Base-by-base conservation (phyloP, 768 basidiomycete genomes). In the Myochromella boudieri region DNA sequence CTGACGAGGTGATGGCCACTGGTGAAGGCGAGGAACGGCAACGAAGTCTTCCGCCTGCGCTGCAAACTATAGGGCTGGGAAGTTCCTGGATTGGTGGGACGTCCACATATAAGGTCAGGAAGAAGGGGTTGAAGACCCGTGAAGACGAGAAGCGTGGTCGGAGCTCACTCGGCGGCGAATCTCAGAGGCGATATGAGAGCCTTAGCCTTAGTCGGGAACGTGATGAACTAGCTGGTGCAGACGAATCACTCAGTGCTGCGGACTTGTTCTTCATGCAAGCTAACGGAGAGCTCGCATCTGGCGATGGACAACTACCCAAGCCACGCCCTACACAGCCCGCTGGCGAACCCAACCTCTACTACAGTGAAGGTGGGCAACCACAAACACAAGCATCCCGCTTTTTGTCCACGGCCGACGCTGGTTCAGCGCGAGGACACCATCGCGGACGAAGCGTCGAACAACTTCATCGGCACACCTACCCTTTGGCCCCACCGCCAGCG, bases 71-170 rank as follows among this genome's bases (percentile, higher is more conserved):
- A 77, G 84, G 48, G 75, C 81, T 68, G 74, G 53, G 48, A 63
- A 77, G 87, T 60, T 80, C 85, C n/a, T 69, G 91, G 37, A 85
- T 91, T 42, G 87, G 90, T 62, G 92, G 92, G 11, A 85, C 81
- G 51, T 86, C 91, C 4, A 80, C 82, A 3, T 97, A 97, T 74
- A 97, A 97, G 68, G 86, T 89, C 59, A 77, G 94, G 21, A 78
- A 87, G 73, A 91, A 88, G 63, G 74, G 75, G 26, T 63, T 68
- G 25, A 80, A 78, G 47, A 52, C 57, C 15, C 55, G 52, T 46
- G 57, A 60, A 4, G 53, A 49, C 39, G 68, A 52, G 49, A 56
- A 48, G 66, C 65, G 60, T 65, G 71, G 44, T 54, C 62, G 55
- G 67, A 69, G 49, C 44, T 56, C 47, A 15, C 32, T 54, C 25